phyloP scores from a whole-genome alignment of 1,139 yeast species.

The Pneumocystis murina region DNA sequence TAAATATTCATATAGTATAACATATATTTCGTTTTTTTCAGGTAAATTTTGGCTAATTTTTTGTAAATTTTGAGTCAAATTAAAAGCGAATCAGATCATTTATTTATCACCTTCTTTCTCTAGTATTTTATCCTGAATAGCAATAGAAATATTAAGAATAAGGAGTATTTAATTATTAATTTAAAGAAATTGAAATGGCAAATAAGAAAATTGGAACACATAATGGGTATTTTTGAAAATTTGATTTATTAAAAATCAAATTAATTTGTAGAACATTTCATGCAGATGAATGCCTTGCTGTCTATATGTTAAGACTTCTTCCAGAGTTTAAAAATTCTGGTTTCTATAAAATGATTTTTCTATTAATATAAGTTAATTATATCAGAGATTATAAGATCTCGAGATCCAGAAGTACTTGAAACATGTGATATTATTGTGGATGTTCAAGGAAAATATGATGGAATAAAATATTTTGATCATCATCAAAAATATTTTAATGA shows the following conservation, averaged over 20 bases:
- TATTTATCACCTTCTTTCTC: no score
- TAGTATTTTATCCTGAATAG: no score
- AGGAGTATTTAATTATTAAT: background rate
- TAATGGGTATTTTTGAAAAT: background rate
- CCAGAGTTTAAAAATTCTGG: constrained; percentile 52
- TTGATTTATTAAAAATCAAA: constrained; percentile 9
- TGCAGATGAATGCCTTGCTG: constrained; percentile 96
- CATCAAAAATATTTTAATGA: constrained; percentile 77
- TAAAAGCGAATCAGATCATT: no score
- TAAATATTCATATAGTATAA: no score
- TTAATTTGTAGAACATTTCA: constrained; percentile 71
- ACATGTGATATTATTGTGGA: constrained; percentile 84
- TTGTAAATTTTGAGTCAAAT: no score
- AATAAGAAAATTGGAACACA: background rate
- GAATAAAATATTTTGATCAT: constrained; percentile 77
- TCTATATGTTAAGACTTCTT: constrained; percentile 59
- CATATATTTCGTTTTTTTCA: no score
- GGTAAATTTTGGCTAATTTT: no score
- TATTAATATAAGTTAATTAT: background rate
- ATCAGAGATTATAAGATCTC: constrained; percentile 51
- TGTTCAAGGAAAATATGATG: constrained; percentile 89
- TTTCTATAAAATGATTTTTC: background rate
- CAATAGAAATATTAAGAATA: no score
- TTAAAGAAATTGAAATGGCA: background rate
- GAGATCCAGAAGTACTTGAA: constrained; percentile 74